Evolutionary conservation across 805 yeast species (phyloP).

Genomic region (Clavispora santaluciae): DNA sequence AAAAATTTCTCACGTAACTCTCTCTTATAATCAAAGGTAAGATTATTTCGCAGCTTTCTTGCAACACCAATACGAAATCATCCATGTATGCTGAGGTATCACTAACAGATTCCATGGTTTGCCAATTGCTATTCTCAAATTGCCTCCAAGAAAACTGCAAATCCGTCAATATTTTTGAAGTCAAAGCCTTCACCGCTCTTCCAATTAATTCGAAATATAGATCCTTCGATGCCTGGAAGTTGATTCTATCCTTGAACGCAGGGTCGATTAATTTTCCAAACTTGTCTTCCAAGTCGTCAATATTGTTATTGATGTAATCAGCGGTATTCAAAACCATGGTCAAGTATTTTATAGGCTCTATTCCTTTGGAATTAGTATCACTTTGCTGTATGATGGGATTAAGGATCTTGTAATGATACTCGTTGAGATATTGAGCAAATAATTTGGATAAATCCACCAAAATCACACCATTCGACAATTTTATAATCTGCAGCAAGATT

Average conservation of each 20-base stretch:
- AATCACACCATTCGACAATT: constrained; percentile 13
- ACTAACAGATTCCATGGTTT: constrained; percentile 52
- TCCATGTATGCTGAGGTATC: constrained; percentile 69
- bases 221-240: constrained; percentile 54
- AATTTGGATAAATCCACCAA: constrained; percentile 41
- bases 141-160: constrained; percentile 77
- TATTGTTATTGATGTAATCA: constrained; percentile 79
- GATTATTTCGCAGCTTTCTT: constrained; percentile 42
- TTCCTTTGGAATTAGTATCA: constrained; percentile 26
- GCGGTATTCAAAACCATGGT: constrained; percentile 81
- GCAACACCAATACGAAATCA: constrained; percentile 48
- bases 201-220: constrained; percentile 55
- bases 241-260: constrained; percentile 35
- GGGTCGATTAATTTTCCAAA: constrained; percentile 36
- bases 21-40: constrained; percentile 62
- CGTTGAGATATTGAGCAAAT: constrained; percentile 61
- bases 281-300: constrained; percentile 69
- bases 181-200: constrained; percentile 49
- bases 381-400: constrained; percentile 26
- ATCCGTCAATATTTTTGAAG: constrained; percentile 56
- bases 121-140: constrained; percentile 73
- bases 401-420: constrained; percentile 31
- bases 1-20: constrained; percentile 63
- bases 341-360: constrained; percentile 61
- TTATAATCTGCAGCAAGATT: constrained; percentile 40